phyloP scores from a whole-genome alignment of 768 basidiomycete species.

The Suillus americanus region DNA sequence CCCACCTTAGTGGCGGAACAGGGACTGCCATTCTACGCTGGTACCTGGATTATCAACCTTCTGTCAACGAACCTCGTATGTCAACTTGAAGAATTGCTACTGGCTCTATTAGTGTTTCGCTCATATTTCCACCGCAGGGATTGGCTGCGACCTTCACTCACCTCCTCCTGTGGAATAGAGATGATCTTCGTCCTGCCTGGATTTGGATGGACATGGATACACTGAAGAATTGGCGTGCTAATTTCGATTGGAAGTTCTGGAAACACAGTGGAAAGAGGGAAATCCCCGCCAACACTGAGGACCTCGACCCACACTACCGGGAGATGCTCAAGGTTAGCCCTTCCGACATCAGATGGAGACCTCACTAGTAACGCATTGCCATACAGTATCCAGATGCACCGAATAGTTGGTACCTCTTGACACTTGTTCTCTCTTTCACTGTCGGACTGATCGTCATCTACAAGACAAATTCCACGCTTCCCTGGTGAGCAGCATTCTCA shows the following conservation, averaged over 20 bases:
- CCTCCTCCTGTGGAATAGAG: slow-evolving; percentile 52
- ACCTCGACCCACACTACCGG: slow-evolving; percentile 52
- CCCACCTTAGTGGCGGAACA: slow-evolving; percentile 44
- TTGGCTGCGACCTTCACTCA: slow-evolving; percentile 51
- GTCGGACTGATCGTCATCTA: slow-evolving; percentile 58
- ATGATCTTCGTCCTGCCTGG: slow-evolving; percentile 49
- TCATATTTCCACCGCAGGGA: slow-evolving; percentile 39
- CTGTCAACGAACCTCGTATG: slow-evolving; percentile 16
- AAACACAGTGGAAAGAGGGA: slow-evolving; percentile 16
- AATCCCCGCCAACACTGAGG: slow-evolving; percentile 35
- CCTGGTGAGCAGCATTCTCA: slow-evolving; percentile 41
- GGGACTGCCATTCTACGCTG: slow-evolving; percentile 33
- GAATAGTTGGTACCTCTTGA: slow-evolving; percentile 32
- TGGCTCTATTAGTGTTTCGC: too few relatives aligned
- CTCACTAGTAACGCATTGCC: not conserved
- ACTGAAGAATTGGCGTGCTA: slow-evolving; percentile 30
- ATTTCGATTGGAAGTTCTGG: slow-evolving; percentile 43
- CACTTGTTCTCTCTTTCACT: slow-evolving; percentile 33
- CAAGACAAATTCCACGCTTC: slow-evolving; percentile 52
- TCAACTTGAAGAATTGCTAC: too few relatives aligned
- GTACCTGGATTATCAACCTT: slow-evolving; percentile 23
- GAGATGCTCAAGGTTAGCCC: slow-evolving; percentile 45
- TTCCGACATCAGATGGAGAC: slow-evolving; percentile 17
- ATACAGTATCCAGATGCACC: slow-evolving; percentile 34
- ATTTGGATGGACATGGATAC: slow-evolving; percentile 39